phyloP scores from a whole-genome alignment of 371 early-diverging fungal species.

The Thermomucor indicae-seudaticae region DNA sequence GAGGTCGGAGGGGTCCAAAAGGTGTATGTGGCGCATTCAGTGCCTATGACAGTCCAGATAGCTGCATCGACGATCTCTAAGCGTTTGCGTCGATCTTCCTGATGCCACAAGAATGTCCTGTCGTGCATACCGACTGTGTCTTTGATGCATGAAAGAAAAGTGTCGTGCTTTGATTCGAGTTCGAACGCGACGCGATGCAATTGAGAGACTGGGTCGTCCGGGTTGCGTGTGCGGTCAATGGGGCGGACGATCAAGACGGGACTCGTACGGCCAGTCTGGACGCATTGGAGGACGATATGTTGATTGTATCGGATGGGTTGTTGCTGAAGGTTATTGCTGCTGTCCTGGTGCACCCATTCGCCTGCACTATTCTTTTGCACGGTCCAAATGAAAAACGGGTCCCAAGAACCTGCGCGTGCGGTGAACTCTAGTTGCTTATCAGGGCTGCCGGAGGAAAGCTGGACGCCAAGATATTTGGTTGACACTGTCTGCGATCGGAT shows the following conservation, averaged over 20 bases:
- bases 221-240: conserved; percentile 50
- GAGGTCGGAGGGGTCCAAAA: conserved; percentile 11
- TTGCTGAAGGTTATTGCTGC: conserved; percentile 40
- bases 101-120: conserved; percentile 11
- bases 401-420: conserved; percentile 55
- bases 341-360: conserved; percentile 58
- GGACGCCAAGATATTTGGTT: conserved; percentile 71
- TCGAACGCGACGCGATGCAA: conserved; percentile 85
- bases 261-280: conserved; percentile 69
- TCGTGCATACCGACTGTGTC: conserved; percentile 62
- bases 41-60: conserved; percentile 19
- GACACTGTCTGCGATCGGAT: conserved; percentile 77
- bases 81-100: too few relatives aligned
- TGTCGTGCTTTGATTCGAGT: conserved; percentile 42
- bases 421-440: conserved; percentile 9
- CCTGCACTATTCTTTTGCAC: conserved; percentile 43
- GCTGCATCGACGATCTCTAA: conserved; percentile 11
- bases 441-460: conserved; percentile 34
- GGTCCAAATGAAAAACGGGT: conserved; percentile 84
- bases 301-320: conserved; percentile 63
- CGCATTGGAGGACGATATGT: conserved; percentile 70
- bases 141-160: conserved; percentile 69
- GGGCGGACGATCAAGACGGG: conserved; percentile 75
- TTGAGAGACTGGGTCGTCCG: conserved; percentile 67
- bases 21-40: conserved; percentile 16